Evolutionary conservation across 163 green algal genomes (phyloP).

Genomic region (Volvox carteri): DNA sequence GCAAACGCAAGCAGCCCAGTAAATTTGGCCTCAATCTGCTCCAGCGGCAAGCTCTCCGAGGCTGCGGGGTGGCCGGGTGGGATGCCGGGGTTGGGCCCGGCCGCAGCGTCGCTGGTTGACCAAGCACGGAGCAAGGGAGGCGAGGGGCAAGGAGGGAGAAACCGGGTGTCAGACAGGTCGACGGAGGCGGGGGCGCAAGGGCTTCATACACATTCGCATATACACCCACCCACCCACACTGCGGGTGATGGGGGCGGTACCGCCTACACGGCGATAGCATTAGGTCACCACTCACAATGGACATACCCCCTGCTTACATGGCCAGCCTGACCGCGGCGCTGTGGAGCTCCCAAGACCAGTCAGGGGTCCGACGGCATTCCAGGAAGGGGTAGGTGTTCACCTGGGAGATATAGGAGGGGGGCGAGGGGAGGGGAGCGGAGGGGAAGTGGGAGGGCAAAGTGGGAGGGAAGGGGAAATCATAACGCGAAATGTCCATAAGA

Average conservation of each 20-base stretch:
- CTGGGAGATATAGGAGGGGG: not conserved
- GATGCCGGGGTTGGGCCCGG: constrained; percentile 8
- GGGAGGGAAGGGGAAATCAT: no score
- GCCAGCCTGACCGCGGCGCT: not conserved
- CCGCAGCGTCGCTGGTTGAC: not conserved
- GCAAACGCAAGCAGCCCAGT: not conserved
- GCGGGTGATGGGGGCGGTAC: no score
- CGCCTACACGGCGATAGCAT: no score
- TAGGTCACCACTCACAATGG: no score
- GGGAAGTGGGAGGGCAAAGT: no score
- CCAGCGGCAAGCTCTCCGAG: not conserved
- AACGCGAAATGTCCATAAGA: no score
- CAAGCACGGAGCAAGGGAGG: not conserved
- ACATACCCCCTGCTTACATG: no score
- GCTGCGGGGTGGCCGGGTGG: constrained; percentile 21
- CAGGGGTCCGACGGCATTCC: not conserved
- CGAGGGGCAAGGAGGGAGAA: not conserved
- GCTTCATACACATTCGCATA: no score
- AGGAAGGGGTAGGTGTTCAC: constrained; percentile 38
- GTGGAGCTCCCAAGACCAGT: constrained; percentile 14
- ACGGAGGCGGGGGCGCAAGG: no score
- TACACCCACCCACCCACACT: no score
- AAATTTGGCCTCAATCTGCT: not conserved
- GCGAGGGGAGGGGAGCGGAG: no score
- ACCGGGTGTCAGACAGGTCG: not conserved